Evolutionary conservation across 257 asterid species (phyloP), one percentile per base, ranked within the genome.

Genomic region (Hygrophila difformis): DNA sequence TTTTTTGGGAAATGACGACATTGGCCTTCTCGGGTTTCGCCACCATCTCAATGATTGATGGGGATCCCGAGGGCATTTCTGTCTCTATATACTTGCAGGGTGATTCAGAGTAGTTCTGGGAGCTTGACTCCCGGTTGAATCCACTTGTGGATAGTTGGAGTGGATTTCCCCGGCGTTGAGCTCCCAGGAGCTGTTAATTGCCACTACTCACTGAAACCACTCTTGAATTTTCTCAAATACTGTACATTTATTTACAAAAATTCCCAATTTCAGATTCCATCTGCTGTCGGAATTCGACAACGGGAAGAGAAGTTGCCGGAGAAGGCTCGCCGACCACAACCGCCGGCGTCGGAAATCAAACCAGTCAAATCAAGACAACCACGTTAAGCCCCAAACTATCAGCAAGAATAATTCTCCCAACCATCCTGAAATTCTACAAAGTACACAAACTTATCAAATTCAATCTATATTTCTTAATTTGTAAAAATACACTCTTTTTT

Each of bases 271-370:
- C 66, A 91, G 99, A 67, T 91, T 91, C 64, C 99, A 91, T 51
- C 74, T 78, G 29, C 82, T 82, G 39, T 65, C 94, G 38, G 96
- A 91, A 59, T 91, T 91, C 18, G 99, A 86, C 50, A 91, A 91
- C 36, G 96, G 99, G 20, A 91, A 91, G 64, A 60, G 96, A 35
- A 91, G 99, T 33, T 91, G 99, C 92, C 83, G 99, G 39, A 86
- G 78, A 41, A 64, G 99, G 53, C 76, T 91, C 6, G 99, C 99
- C 26, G 99, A 91, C 62, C 99, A 91, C 47, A 91, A 91, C 75
- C 78, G 95, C 35, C 39, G 99, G 20, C 58, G 99, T 42, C 70
- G 99, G 18, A 91, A 91, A 67, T 71, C 89, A 1, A 82, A 79
- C 45, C 86, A 81, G 44, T 44, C 82, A 8, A 75, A 40, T 38